Evolutionary conservation across 2,329 filamentous ascomycete genomes (phyloP).

Genomic region (Calonectria fujianensis): DNA sequence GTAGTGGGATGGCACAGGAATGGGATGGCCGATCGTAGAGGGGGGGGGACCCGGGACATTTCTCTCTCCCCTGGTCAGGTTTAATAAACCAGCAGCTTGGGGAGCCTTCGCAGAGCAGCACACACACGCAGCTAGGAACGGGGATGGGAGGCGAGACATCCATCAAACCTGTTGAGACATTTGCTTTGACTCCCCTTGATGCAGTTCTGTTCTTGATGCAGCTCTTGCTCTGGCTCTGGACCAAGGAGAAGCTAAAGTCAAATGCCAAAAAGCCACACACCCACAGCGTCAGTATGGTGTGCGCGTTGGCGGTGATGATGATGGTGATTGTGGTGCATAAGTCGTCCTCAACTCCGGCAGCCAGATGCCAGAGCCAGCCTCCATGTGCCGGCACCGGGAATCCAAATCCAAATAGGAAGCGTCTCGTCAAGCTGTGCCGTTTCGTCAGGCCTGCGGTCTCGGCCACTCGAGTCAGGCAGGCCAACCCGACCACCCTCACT

Average conservation of each 20-base stretch:
- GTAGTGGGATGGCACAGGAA: constrained; percentile 20
- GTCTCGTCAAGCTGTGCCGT: constrained; percentile 16
- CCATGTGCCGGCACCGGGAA: constrained; percentile 32
- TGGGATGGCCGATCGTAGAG: constrained; percentile 36
- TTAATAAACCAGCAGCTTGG: constrained; percentile 21
- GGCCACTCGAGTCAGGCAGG: constrained; percentile 28
- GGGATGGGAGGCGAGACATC: neutral
- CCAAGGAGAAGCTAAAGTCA: constrained; percentile 1
- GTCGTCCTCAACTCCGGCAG: constrained; percentile 5
- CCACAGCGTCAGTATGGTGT: constrained; percentile 5
- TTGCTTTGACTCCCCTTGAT: constrained; percentile 8
- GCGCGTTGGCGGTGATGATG: constrained; percentile 9
- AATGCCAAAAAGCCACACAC: constrained; percentile 15
- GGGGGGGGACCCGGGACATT: constrained; percentile 24
- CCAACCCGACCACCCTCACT: neutral
- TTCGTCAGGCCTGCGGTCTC: constrained; percentile 11
- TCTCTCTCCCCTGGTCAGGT: constrained; percentile 22
- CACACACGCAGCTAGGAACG: neutral
- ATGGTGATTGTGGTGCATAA: constrained; percentile 11
- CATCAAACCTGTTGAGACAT: constrained; percentile 21
- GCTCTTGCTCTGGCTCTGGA: neutral
- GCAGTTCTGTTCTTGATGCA: neutral
- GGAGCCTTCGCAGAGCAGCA: neutral
- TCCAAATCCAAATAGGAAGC: constrained; percentile 12
- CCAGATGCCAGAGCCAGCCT: constrained; percentile 14